A percentile compares a stretch with the other conserved stretches of the same genome.
Evolutionary conservation across 176 grass and related monocot genomes (phyloP).

Genomic region (maize (Zea mays)): Zm-B73-REFERENCE-NAM-5.0 NC_050101.1:37452501-37453000

Average conservation of each 20-base stretch:
- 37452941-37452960: not conserved
- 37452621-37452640: constrained; percentile 36
- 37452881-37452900: not conserved
- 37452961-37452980: not conserved
- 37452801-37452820: not conserved
- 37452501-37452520: constrained; percentile 25
- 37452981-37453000: not conserved
- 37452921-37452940: not conserved
- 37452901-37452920: not conserved
- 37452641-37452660: not conserved
- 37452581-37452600: constrained; percentile 24
- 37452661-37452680: not conserved
- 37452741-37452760: not conserved
- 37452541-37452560: constrained; percentile 8
- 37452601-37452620: constrained; percentile 36
- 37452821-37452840: not conserved
- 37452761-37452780: not conserved
- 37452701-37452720: too few relatives aligned
- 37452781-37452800: not conserved
- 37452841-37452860: not conserved
- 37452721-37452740: not conserved
- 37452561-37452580: constrained; percentile 38
- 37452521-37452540: constrained; percentile 30
- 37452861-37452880: not conserved
- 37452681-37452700: not conserved